Conservation (phyloP, 805 yeast genomes). For the Schwanniomyces vanrijiae region DNA sequence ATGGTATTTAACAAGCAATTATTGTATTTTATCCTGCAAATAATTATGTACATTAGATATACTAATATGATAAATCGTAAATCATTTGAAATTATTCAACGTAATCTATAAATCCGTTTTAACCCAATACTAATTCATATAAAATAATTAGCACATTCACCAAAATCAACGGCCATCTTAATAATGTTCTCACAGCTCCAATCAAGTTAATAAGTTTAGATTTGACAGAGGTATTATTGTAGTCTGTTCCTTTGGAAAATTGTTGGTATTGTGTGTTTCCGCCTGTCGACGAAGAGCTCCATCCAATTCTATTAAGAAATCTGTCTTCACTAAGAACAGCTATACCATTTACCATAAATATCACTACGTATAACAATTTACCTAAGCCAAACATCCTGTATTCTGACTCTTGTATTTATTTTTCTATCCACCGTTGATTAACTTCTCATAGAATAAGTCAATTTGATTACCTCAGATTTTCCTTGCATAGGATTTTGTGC, state of each 20-base stretch:
- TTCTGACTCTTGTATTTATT: background rate
- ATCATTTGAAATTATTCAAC: background rate
- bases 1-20: background rate
- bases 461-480: background rate
- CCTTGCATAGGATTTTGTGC: background rate
- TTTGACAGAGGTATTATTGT: conserved; percentile 42
- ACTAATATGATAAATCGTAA: conserved; percentile 5
- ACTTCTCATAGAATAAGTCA: background rate
- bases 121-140: conserved; percentile 72
- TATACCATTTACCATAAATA: conserved; percentile 68
- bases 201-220: conserved; percentile 63
- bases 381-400: conserved; percentile 58
- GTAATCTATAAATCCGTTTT: conserved; percentile 5
- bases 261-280: conserved; percentile 15
- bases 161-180: conserved; percentile 72
- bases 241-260: conserved; percentile 46
- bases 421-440: too few species aligned
- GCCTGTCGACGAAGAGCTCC: conserved; percentile 25
- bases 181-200: conserved; percentile 71
- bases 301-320: conserved; percentile 61
- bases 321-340: conserved; percentile 82
- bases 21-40: conserved; percentile 3
- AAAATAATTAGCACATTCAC: conserved; percentile 64
- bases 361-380: conserved; percentile 52
- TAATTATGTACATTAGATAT: conserved; percentile 10